A percentile compares a stretch with the other conserved stretches of the same genome.
Conservation (phyloP, 2,329 filamentous ascomycete species). For the Alternaria ethzedia region DNA sequence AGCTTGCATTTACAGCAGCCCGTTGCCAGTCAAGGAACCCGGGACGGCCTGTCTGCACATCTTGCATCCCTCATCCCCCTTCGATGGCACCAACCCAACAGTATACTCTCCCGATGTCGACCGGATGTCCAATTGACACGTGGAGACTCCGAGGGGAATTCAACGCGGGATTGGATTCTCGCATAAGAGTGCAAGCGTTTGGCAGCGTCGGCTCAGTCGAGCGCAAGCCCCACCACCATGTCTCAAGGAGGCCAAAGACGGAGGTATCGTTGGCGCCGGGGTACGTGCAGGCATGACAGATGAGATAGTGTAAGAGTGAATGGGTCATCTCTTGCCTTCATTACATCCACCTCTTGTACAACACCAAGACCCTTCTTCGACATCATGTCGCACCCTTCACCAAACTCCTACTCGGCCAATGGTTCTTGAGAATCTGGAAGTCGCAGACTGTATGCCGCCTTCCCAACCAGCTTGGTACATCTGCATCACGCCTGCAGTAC, state of each 20-base stretch:
- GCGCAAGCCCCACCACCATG: background rate
- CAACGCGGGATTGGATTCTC: background rate
- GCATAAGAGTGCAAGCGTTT: background rate
- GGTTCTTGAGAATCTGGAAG: background rate
- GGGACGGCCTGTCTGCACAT: too few relatives aligned
- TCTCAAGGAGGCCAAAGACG: conserved; percentile 59
- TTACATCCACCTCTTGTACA: conserved; percentile 20
- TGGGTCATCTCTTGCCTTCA: conserved; percentile 10
- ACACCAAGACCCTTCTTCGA: background rate
- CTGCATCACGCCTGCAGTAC: background rate
- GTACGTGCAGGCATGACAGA: conserved; percentile 58
- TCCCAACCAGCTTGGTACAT: background rate
- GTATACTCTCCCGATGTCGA: background rate
- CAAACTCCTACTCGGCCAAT: background rate
- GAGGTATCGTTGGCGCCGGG: conserved; percentile 61
- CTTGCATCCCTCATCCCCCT: background rate
- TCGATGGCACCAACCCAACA: background rate
- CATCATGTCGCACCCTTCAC: background rate
- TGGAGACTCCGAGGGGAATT: background rate
- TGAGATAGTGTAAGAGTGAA: conserved; percentile 25
- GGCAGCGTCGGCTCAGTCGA: background rate
- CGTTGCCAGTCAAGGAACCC: too few relatives aligned
- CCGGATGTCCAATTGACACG: background rate
- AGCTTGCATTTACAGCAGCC: too few relatives aligned
- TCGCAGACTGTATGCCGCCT: background rate